Conservation (phyloP, 176 grass and related monocot species). For the Cenchrus americanus region DNA sequence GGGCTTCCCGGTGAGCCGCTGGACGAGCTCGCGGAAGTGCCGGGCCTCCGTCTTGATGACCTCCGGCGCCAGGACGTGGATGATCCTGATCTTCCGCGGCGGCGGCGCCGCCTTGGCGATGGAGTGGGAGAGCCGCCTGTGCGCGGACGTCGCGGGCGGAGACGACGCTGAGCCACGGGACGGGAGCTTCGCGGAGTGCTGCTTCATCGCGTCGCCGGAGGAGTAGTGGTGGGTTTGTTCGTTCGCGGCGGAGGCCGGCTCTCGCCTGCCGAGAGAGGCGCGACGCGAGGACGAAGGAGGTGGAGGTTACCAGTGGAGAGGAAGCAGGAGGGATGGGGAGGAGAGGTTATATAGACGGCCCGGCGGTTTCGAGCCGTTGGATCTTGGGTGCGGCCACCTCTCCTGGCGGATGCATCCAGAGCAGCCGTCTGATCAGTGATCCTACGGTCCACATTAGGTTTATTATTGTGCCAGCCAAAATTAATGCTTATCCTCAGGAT, state of each 20-base stretch:
- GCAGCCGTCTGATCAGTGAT: constrained; percentile 16
- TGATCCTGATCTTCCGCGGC: constrained; percentile 65
- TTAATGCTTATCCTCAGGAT: not conserved
- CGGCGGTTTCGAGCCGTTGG: constrained; percentile 17
- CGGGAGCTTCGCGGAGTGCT: constrained; percentile 34
- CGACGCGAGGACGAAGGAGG: constrained; percentile 1
- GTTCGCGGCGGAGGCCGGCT: no score
- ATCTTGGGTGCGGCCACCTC: constrained; percentile 15
- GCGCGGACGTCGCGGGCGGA: constrained; percentile 1
- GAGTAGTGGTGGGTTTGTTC: not conserved
- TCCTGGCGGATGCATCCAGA: not conserved
- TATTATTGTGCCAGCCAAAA: no score
- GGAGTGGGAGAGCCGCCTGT: constrained; percentile 38
- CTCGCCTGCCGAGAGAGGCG: constrained; percentile 7
- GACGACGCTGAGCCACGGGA: constrained; percentile 6
- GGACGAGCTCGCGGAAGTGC: constrained; percentile 79
- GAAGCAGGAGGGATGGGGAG: not conserved
- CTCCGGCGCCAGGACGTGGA: constrained; percentile 63
- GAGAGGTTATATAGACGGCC: constrained; percentile 24
- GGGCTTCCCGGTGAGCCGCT: constrained; percentile 69
- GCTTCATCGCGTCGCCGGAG: constrained; percentile 31
- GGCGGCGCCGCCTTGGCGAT: constrained; percentile 45
- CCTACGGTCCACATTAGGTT: not conserved
- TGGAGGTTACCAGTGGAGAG: constrained; percentile 10
- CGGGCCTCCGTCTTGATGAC: constrained; percentile 68